These are phyloP conservation scores for Knoxdaviesia capensis DNA, from an alignment of 2,329 filamentous ascomycete species.

Conservation along the genomic window DNA sequence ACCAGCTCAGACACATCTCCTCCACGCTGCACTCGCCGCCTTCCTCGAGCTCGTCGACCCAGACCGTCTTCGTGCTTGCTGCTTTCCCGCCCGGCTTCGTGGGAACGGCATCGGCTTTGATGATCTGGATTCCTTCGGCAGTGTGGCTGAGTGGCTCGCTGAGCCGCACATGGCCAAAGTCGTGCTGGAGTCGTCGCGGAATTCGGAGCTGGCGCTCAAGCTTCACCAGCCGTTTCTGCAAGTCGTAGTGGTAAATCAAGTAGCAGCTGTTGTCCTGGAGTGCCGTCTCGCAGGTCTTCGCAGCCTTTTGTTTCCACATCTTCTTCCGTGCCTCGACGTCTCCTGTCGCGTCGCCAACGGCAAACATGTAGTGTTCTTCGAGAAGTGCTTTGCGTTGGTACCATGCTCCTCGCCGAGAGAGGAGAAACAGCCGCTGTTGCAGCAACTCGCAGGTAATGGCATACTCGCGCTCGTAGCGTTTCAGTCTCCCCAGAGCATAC, in stretches of 20 bases:
- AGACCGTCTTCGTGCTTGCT: conserved; percentile 54
- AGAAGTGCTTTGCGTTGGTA: conserved; percentile 87
- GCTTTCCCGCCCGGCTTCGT: conserved; percentile 15
- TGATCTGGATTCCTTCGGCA: conserved; percentile 60
- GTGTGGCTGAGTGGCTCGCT: conserved; percentile 55
- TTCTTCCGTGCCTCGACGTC: conserved; percentile 43
- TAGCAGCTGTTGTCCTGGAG: conserved; percentile 80
- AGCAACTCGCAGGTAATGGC: conserved; percentile 55
- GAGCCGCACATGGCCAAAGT: conserved; percentile 73
- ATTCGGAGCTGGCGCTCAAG: conserved; percentile 71
- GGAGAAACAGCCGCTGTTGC: conserved; percentile 64
- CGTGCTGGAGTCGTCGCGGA: conserved; percentile 70
- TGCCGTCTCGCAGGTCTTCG: conserved; percentile 66
- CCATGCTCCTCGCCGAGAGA: conserved; percentile 71
- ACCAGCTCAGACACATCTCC: conserved; percentile 79
- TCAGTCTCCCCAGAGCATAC: conserved; percentile 60
- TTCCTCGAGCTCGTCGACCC: conserved; percentile 58
- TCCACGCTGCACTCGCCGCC: conserved; percentile 51
- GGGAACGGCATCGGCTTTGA: conserved; percentile 21
- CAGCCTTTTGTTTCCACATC: conserved; percentile 60
- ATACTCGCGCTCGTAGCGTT: conserved; percentile 62
- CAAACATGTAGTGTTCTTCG: conserved; percentile 87
- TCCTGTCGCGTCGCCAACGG: conserved; percentile 16
- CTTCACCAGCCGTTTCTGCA: conserved; percentile 86
- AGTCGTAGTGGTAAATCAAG: conserved; percentile 78